phyloP scores from a whole-genome alignment of 148 eudicot genomes.

The Persicaria tinctoria region DNA sequence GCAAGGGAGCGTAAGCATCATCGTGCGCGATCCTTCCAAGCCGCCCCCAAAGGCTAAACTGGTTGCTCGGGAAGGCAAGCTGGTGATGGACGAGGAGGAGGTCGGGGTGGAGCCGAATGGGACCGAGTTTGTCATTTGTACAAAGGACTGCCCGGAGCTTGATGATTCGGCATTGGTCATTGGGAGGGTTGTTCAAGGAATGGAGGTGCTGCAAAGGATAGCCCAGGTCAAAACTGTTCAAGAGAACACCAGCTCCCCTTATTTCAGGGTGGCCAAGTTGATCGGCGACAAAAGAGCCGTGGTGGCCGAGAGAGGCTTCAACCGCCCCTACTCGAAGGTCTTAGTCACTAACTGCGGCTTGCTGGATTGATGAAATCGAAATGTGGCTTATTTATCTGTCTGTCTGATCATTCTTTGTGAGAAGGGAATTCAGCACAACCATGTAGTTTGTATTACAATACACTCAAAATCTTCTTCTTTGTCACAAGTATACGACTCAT shows the following conservation, averaged over 20 bases:
- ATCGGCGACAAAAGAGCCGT: constrained; percentile 93
- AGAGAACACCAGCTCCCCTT: constrained; percentile 82
- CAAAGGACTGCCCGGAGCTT: constrained; percentile 65
- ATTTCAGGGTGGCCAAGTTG: constrained; percentile 73
- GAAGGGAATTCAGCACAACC: no score
- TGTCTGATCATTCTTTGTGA: neutral
- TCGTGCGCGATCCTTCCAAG: constrained; percentile 73
- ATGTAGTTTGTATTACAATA: no score
- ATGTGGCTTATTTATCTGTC: neutral
- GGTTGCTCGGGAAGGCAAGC: constrained; percentile 76
- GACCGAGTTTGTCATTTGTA: constrained; percentile 69
- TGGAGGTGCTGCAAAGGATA: constrained; percentile 75
- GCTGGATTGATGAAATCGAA: constrained; percentile 27
- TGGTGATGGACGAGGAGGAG: constrained; percentile 72
- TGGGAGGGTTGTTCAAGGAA: constrained; percentile 75
- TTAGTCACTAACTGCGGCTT: constrained; percentile 72
- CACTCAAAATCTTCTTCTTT: no score
- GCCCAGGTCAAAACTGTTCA: constrained; percentile 78
- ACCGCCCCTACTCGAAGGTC: constrained; percentile 84
- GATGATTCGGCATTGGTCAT: constrained; percentile 65
- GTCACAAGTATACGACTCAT: no score
- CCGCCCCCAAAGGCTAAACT: constrained; percentile 79
- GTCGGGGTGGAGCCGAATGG: constrained; percentile 74
- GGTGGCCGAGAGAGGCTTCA: constrained; percentile 94
- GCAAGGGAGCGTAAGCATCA: constrained; percentile 55